Evolutionary conservation across 177 flowering plant genomes (phyloP).

Genomic region (Vitis hybrid): DNA sequence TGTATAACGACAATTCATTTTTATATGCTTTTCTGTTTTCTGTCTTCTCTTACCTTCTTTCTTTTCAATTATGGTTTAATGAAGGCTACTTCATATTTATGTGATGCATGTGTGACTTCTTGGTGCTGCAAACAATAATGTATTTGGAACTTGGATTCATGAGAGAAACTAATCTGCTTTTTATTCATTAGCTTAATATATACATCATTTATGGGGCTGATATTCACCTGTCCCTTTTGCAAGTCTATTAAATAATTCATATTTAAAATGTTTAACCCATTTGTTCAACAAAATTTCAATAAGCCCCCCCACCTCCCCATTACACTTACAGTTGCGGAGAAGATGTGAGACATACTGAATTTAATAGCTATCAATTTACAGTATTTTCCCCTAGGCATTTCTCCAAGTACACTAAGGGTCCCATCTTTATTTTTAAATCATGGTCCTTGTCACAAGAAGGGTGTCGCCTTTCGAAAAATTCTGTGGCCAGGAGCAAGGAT

Average conservation of each 20-base stretch:
- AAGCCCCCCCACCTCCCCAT: constrained; percentile 9
- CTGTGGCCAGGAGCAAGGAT: constrained; percentile 86
- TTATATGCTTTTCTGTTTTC: neutral
- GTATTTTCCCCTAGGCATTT: constrained; percentile 11
- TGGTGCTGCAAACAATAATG: neutral
- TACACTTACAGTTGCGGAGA: constrained; percentile 9
- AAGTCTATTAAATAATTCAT: constrained; percentile 8
- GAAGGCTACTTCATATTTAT: neutral
- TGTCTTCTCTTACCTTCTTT: neutral
- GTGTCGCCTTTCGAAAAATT: constrained; percentile 58
- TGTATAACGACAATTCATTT: neutral
- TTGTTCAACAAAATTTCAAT: constrained; percentile 5
- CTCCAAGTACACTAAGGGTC: constrained; percentile 12
- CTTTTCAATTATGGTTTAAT: neutral
- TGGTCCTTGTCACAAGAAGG: constrained; percentile 23
- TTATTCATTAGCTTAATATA: constrained; percentile 3
- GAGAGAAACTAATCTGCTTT: neutral
- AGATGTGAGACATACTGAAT: constrained; percentile 8
- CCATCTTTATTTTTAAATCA: neutral
- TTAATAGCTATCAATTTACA: constrained; percentile 6
- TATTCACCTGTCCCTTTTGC: constrained; percentile 11
- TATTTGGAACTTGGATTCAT: neutral
- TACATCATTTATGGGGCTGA: constrained; percentile 11
- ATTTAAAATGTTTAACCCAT: constrained; percentile 4
- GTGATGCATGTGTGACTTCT: neutral